These are phyloP conservation scores for Pyrenophora graminea DNA, from an alignment of 2,329 filamentous ascomycete genomes.

Conservation along the genomic window DNA sequence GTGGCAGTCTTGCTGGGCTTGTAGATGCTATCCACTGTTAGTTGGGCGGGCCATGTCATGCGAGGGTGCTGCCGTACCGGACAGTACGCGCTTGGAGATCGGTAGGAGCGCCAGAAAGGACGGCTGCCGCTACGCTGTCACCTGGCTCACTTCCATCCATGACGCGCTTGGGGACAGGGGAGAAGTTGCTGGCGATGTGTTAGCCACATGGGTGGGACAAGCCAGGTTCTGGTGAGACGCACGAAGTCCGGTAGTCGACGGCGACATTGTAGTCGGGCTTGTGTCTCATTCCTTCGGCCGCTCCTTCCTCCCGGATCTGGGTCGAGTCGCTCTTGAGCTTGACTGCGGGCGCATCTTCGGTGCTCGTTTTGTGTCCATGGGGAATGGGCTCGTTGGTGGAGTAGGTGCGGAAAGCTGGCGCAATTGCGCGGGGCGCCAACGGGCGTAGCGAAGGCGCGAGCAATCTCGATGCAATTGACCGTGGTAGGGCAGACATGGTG, in stretches of 20 bases:
- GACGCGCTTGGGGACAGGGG: conserved; percentile 83
- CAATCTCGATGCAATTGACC: conserved; percentile 49
- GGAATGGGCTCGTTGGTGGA: conserved; percentile 29
- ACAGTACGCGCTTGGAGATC: conserved; percentile 94
- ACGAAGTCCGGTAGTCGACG: conserved; percentile 91
- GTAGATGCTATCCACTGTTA: conserved; percentile 73
- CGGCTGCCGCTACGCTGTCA: conserved; percentile 75
- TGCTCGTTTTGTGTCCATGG: conserved; percentile 37
- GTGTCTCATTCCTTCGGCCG: conserved; percentile 62
- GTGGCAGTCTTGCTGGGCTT: conserved; percentile 91
- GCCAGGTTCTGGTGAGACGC: conserved; percentile 44
- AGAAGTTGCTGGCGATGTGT: conserved; percentile 70
- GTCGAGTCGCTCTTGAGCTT: conserved; percentile 48
- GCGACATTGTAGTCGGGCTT: conserved; percentile 80
- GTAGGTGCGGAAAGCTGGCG: conserved; percentile 40
- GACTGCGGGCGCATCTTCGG: conserved; percentile 45
- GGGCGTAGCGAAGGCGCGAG: conserved; percentile 42
- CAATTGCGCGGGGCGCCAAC: conserved; percentile 26
- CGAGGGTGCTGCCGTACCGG: conserved; percentile 63
- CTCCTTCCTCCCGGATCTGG: conserved; percentile 56
- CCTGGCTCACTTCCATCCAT: conserved; percentile 88
- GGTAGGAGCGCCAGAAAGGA: conserved; percentile 87
- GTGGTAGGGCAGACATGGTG: conserved; percentile 48
- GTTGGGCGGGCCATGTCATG: not conserved
- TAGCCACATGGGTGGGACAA: conserved; percentile 18